Base-by-base conservation (phyloP, 768 basidiomycete genomes). In the Cubamyces lactineus region DNA sequence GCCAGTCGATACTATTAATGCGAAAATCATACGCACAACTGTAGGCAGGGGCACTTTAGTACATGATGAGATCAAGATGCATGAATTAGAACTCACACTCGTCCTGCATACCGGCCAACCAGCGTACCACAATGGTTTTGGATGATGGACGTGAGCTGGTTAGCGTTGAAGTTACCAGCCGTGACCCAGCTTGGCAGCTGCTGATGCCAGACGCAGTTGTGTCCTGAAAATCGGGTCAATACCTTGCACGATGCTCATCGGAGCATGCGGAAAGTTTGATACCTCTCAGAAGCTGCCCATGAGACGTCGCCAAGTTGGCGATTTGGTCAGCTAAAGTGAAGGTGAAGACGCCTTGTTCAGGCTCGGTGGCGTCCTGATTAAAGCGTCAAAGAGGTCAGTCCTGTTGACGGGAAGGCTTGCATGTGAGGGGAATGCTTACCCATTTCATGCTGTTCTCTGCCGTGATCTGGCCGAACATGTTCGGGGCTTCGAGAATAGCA, bases 101-200 rank as follows among this genome's bases (percentile, higher is more conserved):
- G 66, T 40, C 84, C 84, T 59, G 75, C 79, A 68, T 81, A 86
- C 57, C 81, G 83, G 13, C 74, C 71, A n/a, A 84, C 81, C 19
- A 84, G 70, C 7, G 81, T 82, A 21, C 74, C 68, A 61, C 81
- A 80, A 66, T 85, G 84, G n/a, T 74, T 81, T 62, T 78, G 68
- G 50, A 86, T 70, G 57, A 84, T 79, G 39, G 75, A 75, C 13
- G 74, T 73, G 28, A 83, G 72, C 4, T 77, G 76, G 1, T 72
- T 72, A 12, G 77, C 77, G 59, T 77, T 75, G 66, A 81, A 82
- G 54, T 71, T 72, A 13, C 78, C 77, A 19, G 74, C 65, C 1
- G 78, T 73, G 3, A 84, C 81, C 82, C 82, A 84, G 69, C 66
- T 71, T 2, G 82, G 80, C 3, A 84, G 76, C 68, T 86, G 83